Conservation (phyloP, 306 rosid genomes). For the Neltuma alba region DNA sequence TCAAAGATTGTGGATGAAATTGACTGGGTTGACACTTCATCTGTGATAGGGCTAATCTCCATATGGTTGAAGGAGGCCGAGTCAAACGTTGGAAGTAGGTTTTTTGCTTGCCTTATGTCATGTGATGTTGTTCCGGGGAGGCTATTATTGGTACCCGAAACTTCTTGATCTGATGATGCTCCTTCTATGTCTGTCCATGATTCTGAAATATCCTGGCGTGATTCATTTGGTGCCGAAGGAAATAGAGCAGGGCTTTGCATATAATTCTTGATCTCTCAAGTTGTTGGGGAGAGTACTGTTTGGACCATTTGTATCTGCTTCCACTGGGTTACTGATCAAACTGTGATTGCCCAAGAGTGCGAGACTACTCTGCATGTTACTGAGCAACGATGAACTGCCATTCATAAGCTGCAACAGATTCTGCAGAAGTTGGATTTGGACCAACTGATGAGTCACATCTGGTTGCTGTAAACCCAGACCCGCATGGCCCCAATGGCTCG, state of each 20-base stretch:
- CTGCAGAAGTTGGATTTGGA: constrained; percentile 60
- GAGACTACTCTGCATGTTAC: constrained; percentile 35
- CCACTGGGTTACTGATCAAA: constrained; percentile 38
- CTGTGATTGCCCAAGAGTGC: constrained; percentile 37
- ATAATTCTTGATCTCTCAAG: constrained; percentile 27
- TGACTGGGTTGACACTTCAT: constrained; percentile 35
- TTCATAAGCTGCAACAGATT: constrained; percentile 51
- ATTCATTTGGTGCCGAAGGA: constrained; percentile 33
- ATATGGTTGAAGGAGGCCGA: constrained; percentile 37
- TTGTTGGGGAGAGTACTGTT: constrained; percentile 16
- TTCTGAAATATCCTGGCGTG: constrained; percentile 36
- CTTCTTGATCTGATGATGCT: constrained; percentile 36
- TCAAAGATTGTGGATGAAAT: constrained; percentile 50
- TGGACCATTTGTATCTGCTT: constrained; percentile 22
- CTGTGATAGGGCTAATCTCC: constrained; percentile 36
- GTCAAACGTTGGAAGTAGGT: constrained; percentile 40
- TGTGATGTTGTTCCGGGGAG: background rate
- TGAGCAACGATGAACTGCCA: constrained; percentile 14
- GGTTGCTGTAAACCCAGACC: constrained; percentile 59
- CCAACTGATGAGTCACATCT: constrained; percentile 62
- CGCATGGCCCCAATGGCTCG: constrained; percentile 42
- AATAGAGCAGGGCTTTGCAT: constrained; percentile 35
- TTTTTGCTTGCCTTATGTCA: constrained; percentile 36
- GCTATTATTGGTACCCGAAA: constrained; percentile 22
- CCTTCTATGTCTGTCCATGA: constrained; percentile 39